These are phyloP conservation scores for Chlamydomonas sp. DNA, from an alignment of 139 green algal species.

Conservation along the genomic window DNA sequence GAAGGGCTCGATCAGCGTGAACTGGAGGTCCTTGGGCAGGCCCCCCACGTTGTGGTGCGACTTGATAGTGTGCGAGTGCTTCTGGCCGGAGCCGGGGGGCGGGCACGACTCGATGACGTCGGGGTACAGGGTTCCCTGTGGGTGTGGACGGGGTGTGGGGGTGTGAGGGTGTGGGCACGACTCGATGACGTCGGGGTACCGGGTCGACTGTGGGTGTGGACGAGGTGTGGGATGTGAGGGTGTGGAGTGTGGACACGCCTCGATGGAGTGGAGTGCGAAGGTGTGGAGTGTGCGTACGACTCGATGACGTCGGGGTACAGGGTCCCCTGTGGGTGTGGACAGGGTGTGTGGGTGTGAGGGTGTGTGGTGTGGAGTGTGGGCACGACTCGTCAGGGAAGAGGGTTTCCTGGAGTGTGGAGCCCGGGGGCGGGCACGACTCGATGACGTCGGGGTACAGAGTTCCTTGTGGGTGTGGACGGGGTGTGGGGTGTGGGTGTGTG, in stretches of 20 bases:
- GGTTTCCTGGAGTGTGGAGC: too few species aligned
- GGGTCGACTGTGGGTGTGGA: too few species aligned
- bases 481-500: too few species aligned
- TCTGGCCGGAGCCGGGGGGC: constrained; percentile 85
- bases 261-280: too few species aligned
- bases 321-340: too few species aligned
- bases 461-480: too few species aligned
- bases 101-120: constrained; percentile 99
- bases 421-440: constrained; percentile 94
- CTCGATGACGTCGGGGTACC: constrained; percentile 98
- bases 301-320: constrained; percentile 99
- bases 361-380: constrained; percentile 88
- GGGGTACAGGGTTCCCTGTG: too few species aligned
- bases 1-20: constrained; percentile 96
- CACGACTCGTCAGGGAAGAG: constrained; percentile 97
- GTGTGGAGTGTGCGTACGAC: too few species aligned
- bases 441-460: constrained; percentile 99
- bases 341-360: too few species aligned
- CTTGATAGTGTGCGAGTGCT: constrained; percentile 99
- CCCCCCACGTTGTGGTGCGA: constrained; percentile 98
- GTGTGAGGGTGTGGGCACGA: constrained; percentile 93
- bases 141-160: too few species aligned
- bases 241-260: constrained; percentile 92
- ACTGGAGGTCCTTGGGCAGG: constrained; percentile 93
- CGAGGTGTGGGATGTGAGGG: too few species aligned